Evolutionary conservation across 75 land plant genomes (phyloP), one percentile per base, ranked within the genome.

Genomic region (Sequoiadendron giganteum): DNA sequence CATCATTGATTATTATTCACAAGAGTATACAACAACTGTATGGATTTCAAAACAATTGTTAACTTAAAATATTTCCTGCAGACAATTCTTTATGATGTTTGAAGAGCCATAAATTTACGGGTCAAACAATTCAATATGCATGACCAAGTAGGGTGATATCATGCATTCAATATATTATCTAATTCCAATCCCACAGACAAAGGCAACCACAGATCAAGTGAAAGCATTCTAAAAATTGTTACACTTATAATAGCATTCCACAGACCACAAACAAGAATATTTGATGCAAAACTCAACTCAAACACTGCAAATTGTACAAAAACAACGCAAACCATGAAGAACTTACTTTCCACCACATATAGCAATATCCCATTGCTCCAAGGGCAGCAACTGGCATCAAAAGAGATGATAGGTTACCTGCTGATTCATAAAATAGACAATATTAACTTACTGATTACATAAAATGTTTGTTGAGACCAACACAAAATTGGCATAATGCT

Each of bases 261-360:
- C 32, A 28, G n/a, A 85, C 16, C 86, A 82, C 1, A 11, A 88
- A 43, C 54, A 32, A 15, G 11, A 85, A 54, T 34, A 88, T 79
- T 88, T 48, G 40, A 87, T 45, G 48, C 87, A 76, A 70, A 49
- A 18, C 21, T 32, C 6, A 80, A 39, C 15, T 79, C 82, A 82
- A 82, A 47, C 16, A 47, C 10, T 82, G 84, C 52, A 47, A n/a
- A 75, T 75, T 75, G 77, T 75, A 11, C 77, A 75, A 82, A 81
- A 82, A 82, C 32, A 43, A n/a, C 84, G 47, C 43, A 28, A 45
- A 82, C 84, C 49, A n/a, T 45, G 42, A 84, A 70, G 87, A 84
- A 86, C 83, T 83, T 87, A 78, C 97, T 93, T 95, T 94, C 98
- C 96, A 97, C 98, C 98, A 93, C 93, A 97, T 92, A 87, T 97